These are phyloP conservation scores for Ascosphaera aggregata DNA, from an alignment of 2,329 filamentous ascomycete genomes.

Conservation along the genomic window DNA sequence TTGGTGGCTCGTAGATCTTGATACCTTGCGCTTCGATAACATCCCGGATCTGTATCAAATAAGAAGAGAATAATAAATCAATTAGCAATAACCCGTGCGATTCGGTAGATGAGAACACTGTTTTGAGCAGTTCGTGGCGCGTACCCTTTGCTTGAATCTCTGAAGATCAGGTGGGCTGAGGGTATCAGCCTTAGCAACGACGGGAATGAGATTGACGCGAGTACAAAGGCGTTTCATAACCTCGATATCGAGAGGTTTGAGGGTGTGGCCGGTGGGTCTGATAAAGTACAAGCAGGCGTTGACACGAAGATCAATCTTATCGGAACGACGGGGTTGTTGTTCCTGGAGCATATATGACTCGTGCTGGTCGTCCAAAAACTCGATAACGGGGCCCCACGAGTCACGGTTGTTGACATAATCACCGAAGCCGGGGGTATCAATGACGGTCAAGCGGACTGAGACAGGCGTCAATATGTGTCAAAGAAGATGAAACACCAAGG, in stretches of 20 bases:
- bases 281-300: slow-evolving; percentile 99
- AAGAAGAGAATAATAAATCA: slow-evolving; percentile 9
- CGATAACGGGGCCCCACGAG: slow-evolving; percentile 96
- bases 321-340: slow-evolving; percentile 93
- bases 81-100: not conserved
- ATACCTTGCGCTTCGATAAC: slow-evolving; percentile 97
- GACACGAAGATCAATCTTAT: slow-evolving; percentile 97
- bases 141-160: slow-evolving; percentile 97
- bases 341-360: slow-evolving; percentile 98
- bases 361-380: slow-evolving; percentile 99
- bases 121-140: too few relatives aligned
- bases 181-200: slow-evolving; percentile 96
- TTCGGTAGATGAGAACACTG: too few relatives aligned
- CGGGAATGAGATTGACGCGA: slow-evolving; percentile 95
- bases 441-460: slow-evolving; percentile 61
- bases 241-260: slow-evolving; percentile 98
- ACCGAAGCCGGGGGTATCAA: slow-evolving; percentile 94
- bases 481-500: not conserved
- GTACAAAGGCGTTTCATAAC: slow-evolving; percentile 98
- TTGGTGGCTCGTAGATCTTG: slow-evolving; percentile 95
- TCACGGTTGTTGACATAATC: slow-evolving; percentile 80
- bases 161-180: slow-evolving; percentile 86
- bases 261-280: slow-evolving; percentile 64
- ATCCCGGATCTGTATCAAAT: slow-evolving; percentile 46
- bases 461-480: not conserved